Evolutionary conservation across 2,329 filamentous ascomycete genomes (phyloP).

Genomic region (Monilinia fructicola): DNA sequence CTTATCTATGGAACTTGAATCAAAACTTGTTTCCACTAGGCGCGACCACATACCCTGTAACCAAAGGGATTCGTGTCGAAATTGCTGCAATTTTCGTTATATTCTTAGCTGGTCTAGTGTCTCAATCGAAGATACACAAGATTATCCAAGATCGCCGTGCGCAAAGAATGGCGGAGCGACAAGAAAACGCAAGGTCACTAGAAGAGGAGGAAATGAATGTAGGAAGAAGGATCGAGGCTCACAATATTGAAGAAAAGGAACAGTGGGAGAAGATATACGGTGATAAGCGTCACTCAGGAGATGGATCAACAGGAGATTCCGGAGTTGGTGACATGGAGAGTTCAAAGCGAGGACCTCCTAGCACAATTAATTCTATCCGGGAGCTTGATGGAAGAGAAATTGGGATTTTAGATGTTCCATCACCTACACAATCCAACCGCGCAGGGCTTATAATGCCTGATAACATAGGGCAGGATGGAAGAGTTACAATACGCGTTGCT

Average conservation of each 20-base stretch:
- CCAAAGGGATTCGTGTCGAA: constrained; percentile 82
- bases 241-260: constrained; percentile 59
- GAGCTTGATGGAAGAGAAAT: constrained; percentile 49
- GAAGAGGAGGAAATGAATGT: constrained; percentile 68
- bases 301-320: constrained; percentile 34
- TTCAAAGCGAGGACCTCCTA: constrained; percentile 45
- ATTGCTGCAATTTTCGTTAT: constrained; percentile 75
- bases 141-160: constrained; percentile 65
- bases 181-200: constrained; percentile 53
- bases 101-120: constrained; percentile 72
- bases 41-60: constrained; percentile 78
- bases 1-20: constrained; percentile 86
- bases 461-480: constrained; percentile 42
- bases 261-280: constrained; percentile 81
- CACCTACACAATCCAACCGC: constrained; percentile 33
- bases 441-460: constrained; percentile 47
- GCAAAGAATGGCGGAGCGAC: constrained; percentile 51
- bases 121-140: constrained; percentile 84
- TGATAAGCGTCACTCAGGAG: constrained; percentile 48
- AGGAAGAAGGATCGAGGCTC: constrained; percentile 64
- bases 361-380: constrained; percentile 36
- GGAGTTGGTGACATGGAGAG: constrained; percentile 46
- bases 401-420: constrained; percentile 52
- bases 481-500: constrained; percentile 33
- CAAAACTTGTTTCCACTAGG: constrained; percentile 74